Conservation (phyloP, 2,329 filamentous ascomycete species). For the Colletotrichum graminicola region DNA sequence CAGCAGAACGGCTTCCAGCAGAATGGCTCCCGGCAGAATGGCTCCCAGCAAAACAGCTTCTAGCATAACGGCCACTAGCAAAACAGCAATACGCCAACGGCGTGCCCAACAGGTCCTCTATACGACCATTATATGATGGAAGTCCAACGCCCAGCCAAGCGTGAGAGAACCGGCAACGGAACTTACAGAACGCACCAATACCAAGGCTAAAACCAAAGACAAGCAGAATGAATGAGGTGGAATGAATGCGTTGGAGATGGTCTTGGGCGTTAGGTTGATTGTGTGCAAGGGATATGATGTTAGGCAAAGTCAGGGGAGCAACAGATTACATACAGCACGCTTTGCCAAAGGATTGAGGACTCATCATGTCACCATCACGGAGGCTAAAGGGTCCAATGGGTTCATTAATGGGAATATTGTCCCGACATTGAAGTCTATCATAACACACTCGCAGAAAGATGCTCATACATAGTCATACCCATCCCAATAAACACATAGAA, state of each 20-base stretch:
- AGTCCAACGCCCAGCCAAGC: background rate
- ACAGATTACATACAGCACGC: background rate
- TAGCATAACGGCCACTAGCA: too few relatives aligned
- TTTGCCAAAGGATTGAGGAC: too few relatives aligned
- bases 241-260: too few relatives aligned
- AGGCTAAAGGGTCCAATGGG: background rate
- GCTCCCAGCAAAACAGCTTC: too few relatives aligned
- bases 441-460: constrained; percentile 33
- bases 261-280: too few relatives aligned
- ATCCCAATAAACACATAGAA: constrained; percentile 28
- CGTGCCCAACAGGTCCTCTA: background rate
- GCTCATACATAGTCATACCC: constrained; percentile 41
- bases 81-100: too few relatives aligned
- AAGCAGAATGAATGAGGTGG: too few relatives aligned
- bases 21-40: too few relatives aligned
- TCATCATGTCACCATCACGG: background rate
- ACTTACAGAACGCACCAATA: too few relatives aligned
- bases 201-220: too few relatives aligned
- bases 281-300: too few relatives aligned
- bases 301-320: background rate
- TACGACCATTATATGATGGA: background rate
- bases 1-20: too few relatives aligned
- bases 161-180: background rate
- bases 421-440: constrained; percentile 35
- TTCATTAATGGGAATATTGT: constrained; percentile 22